These are phyloP conservation scores for Carex cristatella DNA, from an alignment of 176 grass and related monocot genomes.

Conservation along the genomic window DNA sequence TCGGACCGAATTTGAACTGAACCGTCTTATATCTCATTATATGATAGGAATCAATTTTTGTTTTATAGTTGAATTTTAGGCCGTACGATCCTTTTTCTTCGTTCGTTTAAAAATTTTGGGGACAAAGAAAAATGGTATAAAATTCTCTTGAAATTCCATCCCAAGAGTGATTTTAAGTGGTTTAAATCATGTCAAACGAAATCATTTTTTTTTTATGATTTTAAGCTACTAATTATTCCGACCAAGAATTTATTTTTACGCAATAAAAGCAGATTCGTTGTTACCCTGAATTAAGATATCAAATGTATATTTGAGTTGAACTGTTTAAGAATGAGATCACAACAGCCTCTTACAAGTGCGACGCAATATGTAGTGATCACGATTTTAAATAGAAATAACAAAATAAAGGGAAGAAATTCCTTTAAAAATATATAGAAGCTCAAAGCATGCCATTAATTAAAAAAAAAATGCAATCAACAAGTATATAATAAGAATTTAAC, in stretches of 20 bases:
- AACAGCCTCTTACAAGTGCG: background rate
- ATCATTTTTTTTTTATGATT: too few species aligned
- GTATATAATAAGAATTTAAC: background rate
- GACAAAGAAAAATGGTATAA: too few species aligned
- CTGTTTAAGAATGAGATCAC: background rate
- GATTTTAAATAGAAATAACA: background rate
- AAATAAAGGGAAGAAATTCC: background rate
- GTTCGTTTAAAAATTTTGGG: too few species aligned
- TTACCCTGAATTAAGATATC: background rate
- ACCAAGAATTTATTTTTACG: background rate
- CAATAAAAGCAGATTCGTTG: background rate
- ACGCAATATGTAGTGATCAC: background rate
- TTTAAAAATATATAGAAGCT: background rate
- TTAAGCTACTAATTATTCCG: too few species aligned
- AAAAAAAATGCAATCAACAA: constrained; percentile 10
- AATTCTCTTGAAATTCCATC: too few species aligned
- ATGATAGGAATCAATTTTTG: too few species aligned
- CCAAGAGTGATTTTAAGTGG: too few species aligned
- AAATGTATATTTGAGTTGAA: background rate
- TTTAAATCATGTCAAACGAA: too few species aligned
- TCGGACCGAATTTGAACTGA: too few species aligned
- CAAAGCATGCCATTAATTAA: constrained; percentile 2
- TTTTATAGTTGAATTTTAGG: too few species aligned
- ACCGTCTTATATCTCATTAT: too few species aligned
- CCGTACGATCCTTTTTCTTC: too few species aligned